Evolutionary conservation across 2,329 filamentous ascomycete species (phyloP).

Genomic region (Penicillium crustosum): DNA sequence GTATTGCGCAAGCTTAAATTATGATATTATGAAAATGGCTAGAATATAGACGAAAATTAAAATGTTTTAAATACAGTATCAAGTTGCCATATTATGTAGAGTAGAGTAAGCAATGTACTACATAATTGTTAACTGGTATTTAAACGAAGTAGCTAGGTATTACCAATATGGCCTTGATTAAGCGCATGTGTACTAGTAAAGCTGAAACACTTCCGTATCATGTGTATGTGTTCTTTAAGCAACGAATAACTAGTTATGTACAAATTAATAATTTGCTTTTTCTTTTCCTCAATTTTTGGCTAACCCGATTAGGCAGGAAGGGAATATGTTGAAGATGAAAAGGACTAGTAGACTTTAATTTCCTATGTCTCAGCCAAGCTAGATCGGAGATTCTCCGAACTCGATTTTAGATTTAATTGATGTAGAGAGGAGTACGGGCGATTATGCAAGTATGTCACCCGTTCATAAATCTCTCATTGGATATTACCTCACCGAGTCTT

Average conservation of each 20-base stretch:
- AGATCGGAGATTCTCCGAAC: neutral
- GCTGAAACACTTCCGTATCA: neutral
- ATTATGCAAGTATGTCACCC: no score
- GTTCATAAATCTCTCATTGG: no score
- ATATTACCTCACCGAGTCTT: no score
- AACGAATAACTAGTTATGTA: no score
- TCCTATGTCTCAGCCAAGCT: neutral
- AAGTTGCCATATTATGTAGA: neutral
- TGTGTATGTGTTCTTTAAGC: no score
- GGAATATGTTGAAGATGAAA: neutral
- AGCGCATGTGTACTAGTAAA: neutral
- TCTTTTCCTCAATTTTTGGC: neutral
- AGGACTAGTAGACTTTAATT: neutral
- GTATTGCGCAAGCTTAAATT: constrained; percentile 42
- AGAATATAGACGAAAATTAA: neutral
- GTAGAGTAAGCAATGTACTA: neutral
- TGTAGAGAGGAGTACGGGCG: no score
- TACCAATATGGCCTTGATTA: no score
- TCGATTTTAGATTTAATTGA: neutral
- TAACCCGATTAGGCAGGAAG: neutral
- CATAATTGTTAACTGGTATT: neutral
- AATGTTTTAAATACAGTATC: neutral
- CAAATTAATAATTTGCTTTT: neutral
- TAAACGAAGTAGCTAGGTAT: neutral
- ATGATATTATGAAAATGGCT: neutral